Evolutionary conservation across 2,329 filamentous ascomycete species (phyloP), one percentile per base, ranked within the genome.

Genomic region (Colletotrichum paranaense): DNA sequence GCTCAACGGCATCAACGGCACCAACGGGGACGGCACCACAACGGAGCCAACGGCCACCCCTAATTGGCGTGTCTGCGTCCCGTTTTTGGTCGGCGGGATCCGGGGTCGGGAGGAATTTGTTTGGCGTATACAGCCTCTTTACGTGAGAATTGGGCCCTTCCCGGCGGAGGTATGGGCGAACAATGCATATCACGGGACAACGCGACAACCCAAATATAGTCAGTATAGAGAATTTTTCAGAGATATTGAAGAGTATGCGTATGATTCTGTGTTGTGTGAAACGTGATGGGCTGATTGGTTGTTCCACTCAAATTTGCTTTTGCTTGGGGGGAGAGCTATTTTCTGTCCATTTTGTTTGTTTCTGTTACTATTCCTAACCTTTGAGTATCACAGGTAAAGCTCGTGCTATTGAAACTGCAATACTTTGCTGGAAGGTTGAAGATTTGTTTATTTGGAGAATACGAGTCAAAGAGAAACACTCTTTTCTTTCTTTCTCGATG

Each of bases 61-160:
- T n/a, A 8, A 49, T 49, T 49, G 42, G 42, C 42, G 42, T 49
- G 5, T 16, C 16, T 19, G 19, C 22, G 12, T 30, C 9, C 16
- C 24, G 16, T 19, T 16, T 22, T 19, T 19, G 30, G 14, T 59
- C 59, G 60, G 42, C 42, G 70, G 69, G 66, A 5, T 67, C 66
- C 53, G 59, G 70, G 70, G 59, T 60, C 55, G 66, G 59, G 35
- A 55, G 7, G 35, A 56, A 42, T 65, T 56, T 60, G 60, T 70
- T 68, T 73, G 70, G 55, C 55, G 11, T 65, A 49, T 49, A 65
- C 55, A 64, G 55, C 22, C 38, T 49, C 66, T 65, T 53, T 14
- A 73, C 69, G 56, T 26, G 16, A 55, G 8, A 53, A 63, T 52
- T 42, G 64, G 68, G 49, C n/a, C n/a, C 42, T n/a, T n/a, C 56